Evolutionary conservation across 306 rosid species (phyloP).

Genomic region (Lablab purpureus): DNA sequence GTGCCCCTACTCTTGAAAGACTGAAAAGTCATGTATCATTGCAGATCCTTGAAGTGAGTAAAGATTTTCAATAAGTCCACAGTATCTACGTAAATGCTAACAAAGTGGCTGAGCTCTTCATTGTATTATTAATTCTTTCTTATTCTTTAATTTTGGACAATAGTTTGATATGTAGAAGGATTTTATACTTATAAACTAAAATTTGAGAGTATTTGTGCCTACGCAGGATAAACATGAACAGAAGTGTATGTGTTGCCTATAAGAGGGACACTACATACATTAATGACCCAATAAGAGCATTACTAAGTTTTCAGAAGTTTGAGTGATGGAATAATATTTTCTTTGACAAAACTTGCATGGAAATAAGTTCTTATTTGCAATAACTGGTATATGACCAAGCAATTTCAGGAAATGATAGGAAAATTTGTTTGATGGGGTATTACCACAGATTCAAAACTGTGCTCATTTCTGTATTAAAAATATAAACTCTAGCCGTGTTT

Average conservation of each 20-base stretch:
- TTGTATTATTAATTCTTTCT: neutral
- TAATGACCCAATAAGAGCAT: conserved; percentile 11
- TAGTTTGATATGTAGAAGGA: neutral
- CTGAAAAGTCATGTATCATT: neutral
- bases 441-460: neutral
- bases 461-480: neutral
- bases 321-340: conserved; percentile 5
- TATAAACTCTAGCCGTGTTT: neutral
- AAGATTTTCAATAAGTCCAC: neutral
- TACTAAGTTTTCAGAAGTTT: conserved; percentile 3
- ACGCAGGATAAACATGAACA: neutral
- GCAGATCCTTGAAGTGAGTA: neutral
- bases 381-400: neutral
- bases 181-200: neutral
- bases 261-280: conserved; percentile 8
- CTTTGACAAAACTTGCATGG: neutral
- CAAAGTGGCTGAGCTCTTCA: neutral
- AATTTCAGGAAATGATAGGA: conserved; percentile 16
- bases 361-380: conserved; percentile 5
- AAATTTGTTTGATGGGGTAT: conserved; percentile 34
- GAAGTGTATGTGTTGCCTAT: conserved; percentile 6
- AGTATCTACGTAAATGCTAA: conserved; percentile 7
- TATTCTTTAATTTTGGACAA: conserved; percentile 14
- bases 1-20: conserved; percentile 7
- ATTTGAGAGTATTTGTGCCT: neutral